Evolutionary conservation across 163 green algal species (phyloP), one percentile per base, ranked within the genome.

Genomic region (Dunaliella salina): DNA sequence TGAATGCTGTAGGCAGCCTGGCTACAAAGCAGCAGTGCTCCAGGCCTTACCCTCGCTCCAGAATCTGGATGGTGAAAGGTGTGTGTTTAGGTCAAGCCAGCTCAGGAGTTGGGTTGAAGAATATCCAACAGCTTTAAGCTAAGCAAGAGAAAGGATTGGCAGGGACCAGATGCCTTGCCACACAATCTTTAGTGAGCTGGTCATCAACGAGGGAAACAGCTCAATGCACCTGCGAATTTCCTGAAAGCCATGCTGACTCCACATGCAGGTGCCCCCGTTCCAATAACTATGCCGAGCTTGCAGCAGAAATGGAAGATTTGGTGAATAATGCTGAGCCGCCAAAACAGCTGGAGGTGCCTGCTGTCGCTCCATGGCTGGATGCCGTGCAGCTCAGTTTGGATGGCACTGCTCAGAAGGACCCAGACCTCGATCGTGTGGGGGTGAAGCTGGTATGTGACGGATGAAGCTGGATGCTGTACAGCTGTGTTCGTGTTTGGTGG

Each of bases 41-140:
- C 46, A 72, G n/a, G 87, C 87, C 13, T 72, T 88, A 81, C 84
- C 87, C 33, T 30, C 59, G 24, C 87, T 90, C 33, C 69, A 29
- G 29, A 90, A 90, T 50, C 50, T 90, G 71, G 87, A 90, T 79
- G 87, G 87, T 17, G 87, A 88, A 50, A 85, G 87, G 87, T 90
- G 33, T 11, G 83, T 80, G 3, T 8, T 3, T 50, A 50, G 40
- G 8, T 15, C 40, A 50, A 50, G 40, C 8, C 40, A 50, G 40
- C 40, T 3, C 3, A 50, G 40, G 8, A 50, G 40, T 50, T 3
- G 40, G 40, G 3, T 50, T 50, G 4, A 8, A 8, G 40, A 15
- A 50, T 50, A 50, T 8, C 40, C 8, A 50, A 50, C 40, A 50
- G 4, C 8, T 50, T 3, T 8, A 50, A 50, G 40, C 40, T 50